Base-by-base conservation (phyloP, 805 yeast genomes). In the Metschnikowia lachancei region DNA sequence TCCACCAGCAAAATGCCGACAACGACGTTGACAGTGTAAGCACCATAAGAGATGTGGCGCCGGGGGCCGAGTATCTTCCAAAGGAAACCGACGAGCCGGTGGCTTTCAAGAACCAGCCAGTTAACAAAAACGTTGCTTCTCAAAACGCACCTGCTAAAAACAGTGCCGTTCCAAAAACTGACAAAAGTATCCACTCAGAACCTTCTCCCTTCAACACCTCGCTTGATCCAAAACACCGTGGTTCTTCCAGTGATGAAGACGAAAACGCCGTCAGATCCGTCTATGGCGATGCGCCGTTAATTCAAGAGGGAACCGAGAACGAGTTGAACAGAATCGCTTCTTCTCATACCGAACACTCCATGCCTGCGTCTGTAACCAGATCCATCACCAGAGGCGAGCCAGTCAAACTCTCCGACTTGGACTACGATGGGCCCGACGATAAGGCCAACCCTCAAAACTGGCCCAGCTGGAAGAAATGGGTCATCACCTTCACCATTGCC, bases 391-490 rank as follows among this genome's bases (percentile, higher is more conserved):
- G 41, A 22, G 47, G 50, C 17, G 46, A 41, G 19, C 42, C 45
- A 10, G 43, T 49, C 28, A 39, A 18, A 6, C 39, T 46, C 13
- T 36, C 53, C 7, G 64, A 64, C 22, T 61, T 70, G 52, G 64
- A 62, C 43, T 85, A 87, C 86, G 91, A 85, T 55, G 65, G 72
- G 1, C 81, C 82, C 1, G 72, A 66, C 26, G 91, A 85, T 60
- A 72, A 69, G 40, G 87, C 60, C 22, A 79, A 83, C 59, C 92
- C 92, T 10, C 72, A 72, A 48, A 85, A 84, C 59, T 85, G 90
- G 90, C 75, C 87, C 3, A 20, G 41, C 3, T 67, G 76, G 76
- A 81, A 76, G 60, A 82, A 77, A 64, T 84, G 91, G 90, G 60
- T 62, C 34, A 66, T 78, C 46, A 84, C 91, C 2, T 76, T 81